Evolutionary conservation across 2,329 filamentous ascomycete species (phyloP).

Genomic region (Neofusicoccum laricinum): DNA sequence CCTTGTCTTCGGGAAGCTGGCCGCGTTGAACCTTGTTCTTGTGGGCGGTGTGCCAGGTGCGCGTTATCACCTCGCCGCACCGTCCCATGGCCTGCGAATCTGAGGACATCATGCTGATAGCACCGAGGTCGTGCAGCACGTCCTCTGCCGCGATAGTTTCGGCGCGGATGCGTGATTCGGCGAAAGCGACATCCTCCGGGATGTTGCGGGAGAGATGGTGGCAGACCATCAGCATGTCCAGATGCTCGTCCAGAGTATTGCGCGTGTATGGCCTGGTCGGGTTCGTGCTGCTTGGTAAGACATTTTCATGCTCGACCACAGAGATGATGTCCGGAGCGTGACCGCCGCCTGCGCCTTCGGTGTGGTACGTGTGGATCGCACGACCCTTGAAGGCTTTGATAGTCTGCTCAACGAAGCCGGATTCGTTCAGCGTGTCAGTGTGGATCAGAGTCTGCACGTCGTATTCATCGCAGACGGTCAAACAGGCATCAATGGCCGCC

Average conservation of each 20-base stretch:
- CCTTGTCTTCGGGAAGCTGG: constrained; percentile 70
- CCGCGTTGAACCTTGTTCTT: constrained; percentile 93
- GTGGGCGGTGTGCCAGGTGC: constrained; percentile 96
- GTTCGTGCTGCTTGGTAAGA: constrained; percentile 87
- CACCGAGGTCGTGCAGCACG: constrained; percentile 88
- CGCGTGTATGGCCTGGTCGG: constrained; percentile 85
- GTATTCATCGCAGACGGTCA: constrained; percentile 76
- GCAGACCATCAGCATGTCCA: constrained; percentile 98
- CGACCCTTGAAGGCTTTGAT: constrained; percentile 80
- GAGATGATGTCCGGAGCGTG: constrained; percentile 96
- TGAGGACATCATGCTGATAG: constrained; percentile 96
- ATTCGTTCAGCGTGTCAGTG: constrained; percentile 94
- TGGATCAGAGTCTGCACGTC: constrained; percentile 90
- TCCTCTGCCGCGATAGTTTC: constrained; percentile 97
- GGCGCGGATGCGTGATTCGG: constrained; percentile 87
- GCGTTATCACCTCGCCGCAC: constrained; percentile 86
- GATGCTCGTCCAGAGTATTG: constrained; percentile 93
- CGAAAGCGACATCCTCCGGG: constrained; percentile 92
- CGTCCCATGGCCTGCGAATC: constrained; percentile 97
- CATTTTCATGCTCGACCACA: constrained; percentile 84
- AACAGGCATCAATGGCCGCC: constrained; percentile 83
- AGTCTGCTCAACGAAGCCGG: constrained; percentile 92
- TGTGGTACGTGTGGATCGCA: constrained; percentile 95
- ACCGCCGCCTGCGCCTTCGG: constrained; percentile 89
- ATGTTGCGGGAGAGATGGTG: constrained; percentile 92